phyloP scores from a whole-genome alignment of 2,329 filamentous ascomycete species.

The Colletotrichum costaricense region DNA sequence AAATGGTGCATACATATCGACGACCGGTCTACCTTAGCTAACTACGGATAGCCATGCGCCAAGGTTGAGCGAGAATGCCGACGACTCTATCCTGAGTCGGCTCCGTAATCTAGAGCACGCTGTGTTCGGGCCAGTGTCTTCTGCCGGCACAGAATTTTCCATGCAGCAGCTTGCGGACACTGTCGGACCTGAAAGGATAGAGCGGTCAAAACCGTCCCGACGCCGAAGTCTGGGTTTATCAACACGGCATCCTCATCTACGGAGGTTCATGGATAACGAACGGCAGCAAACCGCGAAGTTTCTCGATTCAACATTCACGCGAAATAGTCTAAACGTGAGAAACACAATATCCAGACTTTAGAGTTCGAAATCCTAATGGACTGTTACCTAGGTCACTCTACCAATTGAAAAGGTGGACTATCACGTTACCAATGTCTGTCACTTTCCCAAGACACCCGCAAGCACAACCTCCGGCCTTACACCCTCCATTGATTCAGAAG shows the following conservation, averaged over 20 bases:
- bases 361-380: neutral
- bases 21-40: neutral
- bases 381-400: neutral
- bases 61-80: neutral
- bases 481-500: neutral
- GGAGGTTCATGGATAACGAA: neutral
- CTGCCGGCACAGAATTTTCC: conserved; percentile 5
- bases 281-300: conserved; percentile 26
- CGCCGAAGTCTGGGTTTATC: neutral
- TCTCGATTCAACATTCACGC: conserved; percentile 22
- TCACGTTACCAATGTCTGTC: neutral
- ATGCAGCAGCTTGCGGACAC: neutral
- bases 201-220: neutral
- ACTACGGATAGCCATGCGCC: neutral
- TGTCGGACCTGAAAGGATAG: too few species aligned
- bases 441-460: conserved; percentile 18
- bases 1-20: neutral
- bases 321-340: conserved; percentile 3
- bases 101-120: conserved; percentile 42
- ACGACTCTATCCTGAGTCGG: conserved; percentile 39
- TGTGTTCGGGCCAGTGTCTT: conserved; percentile 36
- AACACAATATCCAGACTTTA: too few species aligned
- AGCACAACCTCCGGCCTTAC: neutral
- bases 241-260: neutral
- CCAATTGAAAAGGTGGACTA: conserved; percentile 13